Conservation (phyloP, 169 alveolate genomes). For the Plasmodium knowlesi region DNA sequence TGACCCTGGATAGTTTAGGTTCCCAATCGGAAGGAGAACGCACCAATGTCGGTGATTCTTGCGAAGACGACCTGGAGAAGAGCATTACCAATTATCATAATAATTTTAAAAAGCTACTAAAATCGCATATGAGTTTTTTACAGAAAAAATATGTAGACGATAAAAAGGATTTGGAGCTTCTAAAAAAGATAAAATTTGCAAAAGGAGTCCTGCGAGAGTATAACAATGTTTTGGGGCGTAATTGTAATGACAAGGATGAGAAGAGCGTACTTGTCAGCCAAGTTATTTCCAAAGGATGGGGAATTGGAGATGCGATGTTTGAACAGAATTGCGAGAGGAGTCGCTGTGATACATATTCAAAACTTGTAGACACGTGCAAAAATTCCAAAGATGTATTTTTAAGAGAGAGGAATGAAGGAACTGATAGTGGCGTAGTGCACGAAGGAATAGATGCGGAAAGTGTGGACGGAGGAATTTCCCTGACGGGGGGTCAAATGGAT, state of each 20-base stretch:
- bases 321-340: neutral
- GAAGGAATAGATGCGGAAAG: neutral
- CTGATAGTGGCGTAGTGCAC: neutral
- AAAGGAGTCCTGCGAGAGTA: constrained; percentile 24
- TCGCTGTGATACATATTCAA: neutral
- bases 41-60: neutral
- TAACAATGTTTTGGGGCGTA: neutral
- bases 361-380: neutral
- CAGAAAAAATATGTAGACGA: constrained; percentile 8
- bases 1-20: neutral
- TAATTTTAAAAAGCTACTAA: constrained; percentile 4
- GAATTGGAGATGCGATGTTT: neutral
- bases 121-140: neutral
- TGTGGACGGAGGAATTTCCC: neutral
- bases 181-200: constrained; percentile 39
- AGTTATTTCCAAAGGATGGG: neutral
- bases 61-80: neutral
- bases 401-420: neutral
- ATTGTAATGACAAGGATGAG: neutral
- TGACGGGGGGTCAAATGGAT: neutral
- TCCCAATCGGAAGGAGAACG: neutral
- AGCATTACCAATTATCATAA: constrained; percentile 10
- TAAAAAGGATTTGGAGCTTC: constrained; percentile 10
- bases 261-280: neutral
- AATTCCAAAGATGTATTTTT: neutral